Percentiles rank a stretch among this genome's conserved stretches.
phyloP scores from a whole-genome alignment of 352 stramenopile species.

The Globisporangium viniferum region DNA sequence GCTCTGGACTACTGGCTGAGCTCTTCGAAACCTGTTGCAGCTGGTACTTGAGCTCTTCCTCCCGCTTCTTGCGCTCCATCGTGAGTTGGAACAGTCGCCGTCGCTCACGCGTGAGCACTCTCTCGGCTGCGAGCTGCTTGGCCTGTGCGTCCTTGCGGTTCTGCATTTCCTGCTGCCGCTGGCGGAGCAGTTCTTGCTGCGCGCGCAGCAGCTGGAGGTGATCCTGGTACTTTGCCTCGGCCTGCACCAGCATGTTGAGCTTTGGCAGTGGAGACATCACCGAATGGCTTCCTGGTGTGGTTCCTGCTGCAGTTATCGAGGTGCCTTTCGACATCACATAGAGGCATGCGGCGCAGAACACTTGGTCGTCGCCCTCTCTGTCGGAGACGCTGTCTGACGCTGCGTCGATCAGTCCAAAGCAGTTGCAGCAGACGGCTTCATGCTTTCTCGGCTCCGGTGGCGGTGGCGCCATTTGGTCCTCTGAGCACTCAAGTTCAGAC shows the following conservation, averaged over 20 bases:
- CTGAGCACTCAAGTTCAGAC: neutral
- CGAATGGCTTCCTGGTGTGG: neutral
- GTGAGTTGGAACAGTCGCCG: slow-evolving; percentile 33
- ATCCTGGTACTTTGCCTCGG: slow-evolving; percentile 50
- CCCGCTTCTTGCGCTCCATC: slow-evolving; percentile 37
- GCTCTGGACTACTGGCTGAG: slow-evolving; percentile 3
- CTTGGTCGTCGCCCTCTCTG: slow-evolving; percentile 14
- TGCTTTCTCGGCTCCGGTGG: neutral
- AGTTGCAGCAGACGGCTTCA: slow-evolving; percentile 31
- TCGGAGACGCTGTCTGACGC: neutral
- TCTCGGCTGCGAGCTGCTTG: slow-evolving; percentile 27
- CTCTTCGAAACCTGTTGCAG: slow-evolving; percentile 17
- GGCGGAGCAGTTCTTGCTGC: slow-evolving; percentile 43
- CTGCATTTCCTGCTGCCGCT: slow-evolving; percentile 43
- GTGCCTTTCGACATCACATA: slow-evolving; percentile 16
- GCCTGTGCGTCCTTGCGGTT: slow-evolving; percentile 32
- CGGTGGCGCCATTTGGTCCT: neutral
- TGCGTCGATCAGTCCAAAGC: slow-evolving; percentile 30
- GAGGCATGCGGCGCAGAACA: slow-evolving; percentile 33
- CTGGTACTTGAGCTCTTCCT: slow-evolving; percentile 42
- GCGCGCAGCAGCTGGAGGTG: slow-evolving; percentile 43
- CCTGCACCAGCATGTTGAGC: slow-evolving; percentile 47
- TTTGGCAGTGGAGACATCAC: slow-evolving; percentile 35
- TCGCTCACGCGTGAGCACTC: slow-evolving; percentile 30
- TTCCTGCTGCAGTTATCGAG: neutral